phyloP scores from a whole-genome alignment of 495 filamentous ascomycete genomes.

The Aspergillus sparsus region DNA sequence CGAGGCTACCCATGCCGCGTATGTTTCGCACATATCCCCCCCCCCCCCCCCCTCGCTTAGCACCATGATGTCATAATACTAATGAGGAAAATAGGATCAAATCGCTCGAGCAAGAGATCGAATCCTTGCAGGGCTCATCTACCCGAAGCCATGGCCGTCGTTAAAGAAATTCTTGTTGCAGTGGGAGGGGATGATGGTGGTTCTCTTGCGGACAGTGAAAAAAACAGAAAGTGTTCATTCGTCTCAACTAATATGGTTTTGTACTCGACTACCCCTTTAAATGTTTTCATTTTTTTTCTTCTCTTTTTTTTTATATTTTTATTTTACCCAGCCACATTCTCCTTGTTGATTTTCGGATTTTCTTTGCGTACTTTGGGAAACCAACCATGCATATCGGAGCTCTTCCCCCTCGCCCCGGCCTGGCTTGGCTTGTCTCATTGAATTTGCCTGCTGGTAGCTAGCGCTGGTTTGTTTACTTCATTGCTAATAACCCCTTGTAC shows the following conservation, averaged over 20 bases:
- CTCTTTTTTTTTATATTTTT: constrained; percentile 24
- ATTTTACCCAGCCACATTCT: constrained; percentile 11
- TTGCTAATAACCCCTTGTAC: constrained; percentile 53
- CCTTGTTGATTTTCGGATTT: constrained; percentile 26
- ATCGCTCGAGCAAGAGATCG: constrained; percentile 87
- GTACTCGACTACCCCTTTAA: constrained; percentile 44
- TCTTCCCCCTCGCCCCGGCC: constrained; percentile 15
- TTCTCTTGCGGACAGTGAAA: constrained; percentile 30
- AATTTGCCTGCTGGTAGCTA: constrained; percentile 50
- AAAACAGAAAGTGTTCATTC: constrained; percentile 34
- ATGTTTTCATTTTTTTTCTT: constrained; percentile 21
- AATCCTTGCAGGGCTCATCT: constrained; percentile 87
- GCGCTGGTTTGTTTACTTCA: constrained; percentile 51
- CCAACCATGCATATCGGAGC: constrained; percentile 20
- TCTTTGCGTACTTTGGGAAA: constrained; percentile 24
- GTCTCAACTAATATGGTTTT: constrained; percentile 39
- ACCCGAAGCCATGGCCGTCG: constrained; percentile 95
- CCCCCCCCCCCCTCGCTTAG: not conserved
- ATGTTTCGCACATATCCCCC: constrained; percentile 36
- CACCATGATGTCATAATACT: constrained; percentile 23
- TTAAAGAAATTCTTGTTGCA: constrained; percentile 49
- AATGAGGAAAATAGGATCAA: constrained; percentile 68
- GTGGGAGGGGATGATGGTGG: constrained; percentile 19
- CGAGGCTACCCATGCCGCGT: constrained; percentile 93
- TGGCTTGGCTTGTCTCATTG: constrained; percentile 38